Conservation (phyloP, 768 basidiomycete genomes). For the Hypholoma sublateritium region DNA sequence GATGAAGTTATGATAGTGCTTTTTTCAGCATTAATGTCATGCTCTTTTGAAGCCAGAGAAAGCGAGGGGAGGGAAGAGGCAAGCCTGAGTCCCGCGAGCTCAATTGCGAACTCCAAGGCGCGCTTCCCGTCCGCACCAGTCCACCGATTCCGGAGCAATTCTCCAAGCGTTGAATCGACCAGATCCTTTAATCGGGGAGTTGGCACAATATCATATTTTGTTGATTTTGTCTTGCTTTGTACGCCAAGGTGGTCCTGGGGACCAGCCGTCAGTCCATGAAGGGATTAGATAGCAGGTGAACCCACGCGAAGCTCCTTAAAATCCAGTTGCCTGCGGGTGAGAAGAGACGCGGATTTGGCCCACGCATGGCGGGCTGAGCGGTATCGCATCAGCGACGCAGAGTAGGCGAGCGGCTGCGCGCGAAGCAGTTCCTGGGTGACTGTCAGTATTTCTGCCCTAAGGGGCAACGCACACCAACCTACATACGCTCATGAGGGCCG, state of each 20-base stretch:
- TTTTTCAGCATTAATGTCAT: not conserved
- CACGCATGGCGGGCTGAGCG: slow-evolving; percentile 33
- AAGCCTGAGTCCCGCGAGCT: slow-evolving; percentile 26
- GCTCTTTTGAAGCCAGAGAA: not conserved
- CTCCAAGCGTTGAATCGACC: slow-evolving; percentile 28
- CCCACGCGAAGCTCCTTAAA: slow-evolving; percentile 28
- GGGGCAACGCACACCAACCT: slow-evolving; percentile 12
- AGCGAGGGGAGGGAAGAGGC: not conserved
- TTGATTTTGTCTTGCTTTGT: not conserved
- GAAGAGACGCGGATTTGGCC: slow-evolving; percentile 34
- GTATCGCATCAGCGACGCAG: slow-evolving; percentile 27
- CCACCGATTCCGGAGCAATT: slow-evolving; percentile 26
- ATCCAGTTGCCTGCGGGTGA: slow-evolving; percentile 33
- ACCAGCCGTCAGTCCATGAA: not conserved
- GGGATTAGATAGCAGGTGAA: not conserved
- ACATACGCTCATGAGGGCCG: slow-evolving; percentile 23
- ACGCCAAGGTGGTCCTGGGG: not conserved
- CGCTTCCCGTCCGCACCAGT: slow-evolving; percentile 18
- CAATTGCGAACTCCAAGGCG: slow-evolving; percentile 27
- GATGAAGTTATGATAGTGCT: not conserved
- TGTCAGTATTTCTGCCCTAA: not conserved
- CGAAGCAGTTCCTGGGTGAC: slow-evolving; percentile 25
- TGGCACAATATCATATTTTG: slow-evolving; percentile 24
- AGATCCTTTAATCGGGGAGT: slow-evolving; percentile 31
- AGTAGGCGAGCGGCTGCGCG: slow-evolving; percentile 34